These are phyloP conservation scores for Paracorniculantispora psalliotae DNA, from an alignment of 2,329 filamentous ascomycete species.

Conservation along the genomic window DNA sequence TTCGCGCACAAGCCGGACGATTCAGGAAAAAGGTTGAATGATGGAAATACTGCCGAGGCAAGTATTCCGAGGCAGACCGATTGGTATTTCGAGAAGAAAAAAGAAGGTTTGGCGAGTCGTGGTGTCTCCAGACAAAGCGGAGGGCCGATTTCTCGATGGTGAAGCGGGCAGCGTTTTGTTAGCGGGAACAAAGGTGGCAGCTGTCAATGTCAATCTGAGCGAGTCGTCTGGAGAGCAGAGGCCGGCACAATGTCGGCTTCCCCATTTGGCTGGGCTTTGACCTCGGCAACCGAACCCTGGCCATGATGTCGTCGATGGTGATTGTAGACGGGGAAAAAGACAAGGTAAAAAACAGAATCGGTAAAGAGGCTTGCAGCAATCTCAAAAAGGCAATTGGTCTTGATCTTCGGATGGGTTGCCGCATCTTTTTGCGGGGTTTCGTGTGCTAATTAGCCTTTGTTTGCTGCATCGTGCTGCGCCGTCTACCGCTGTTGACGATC, in stretches of 20 bases:
- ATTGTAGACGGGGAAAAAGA: not conserved
- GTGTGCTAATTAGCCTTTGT: conserved; percentile 12
- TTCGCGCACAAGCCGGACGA: no score
- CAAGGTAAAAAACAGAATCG: not conserved
- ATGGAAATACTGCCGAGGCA: no score
- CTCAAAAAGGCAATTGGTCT: conserved; percentile 5
- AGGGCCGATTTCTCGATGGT: not conserved
- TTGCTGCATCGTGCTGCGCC: not conserved
- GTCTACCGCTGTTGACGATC: not conserved
- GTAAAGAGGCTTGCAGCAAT: not conserved
- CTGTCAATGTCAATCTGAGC: not conserved
- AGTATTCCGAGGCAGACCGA: no score
- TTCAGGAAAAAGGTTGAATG: no score
- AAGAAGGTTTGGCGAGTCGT: no score
- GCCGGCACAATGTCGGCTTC: not conserved
- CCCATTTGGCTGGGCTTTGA: not conserved
- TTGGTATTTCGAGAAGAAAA: no score
- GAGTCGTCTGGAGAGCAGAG: not conserved
- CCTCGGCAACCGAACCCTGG: not conserved
- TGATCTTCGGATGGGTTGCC: conserved; percentile 9
- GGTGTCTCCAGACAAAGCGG: no score
- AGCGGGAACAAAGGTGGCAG: not conserved
- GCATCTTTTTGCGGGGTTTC: conserved; percentile 8
- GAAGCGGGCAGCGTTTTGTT: not conserved
- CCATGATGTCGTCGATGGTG: not conserved